A percentile compares a stretch with the other conserved stretches of the same genome.
These are phyloP conservation scores for Apiospora marii DNA, from an alignment of 2,329 filamentous ascomycete species.

Conservation along the genomic window DNA sequence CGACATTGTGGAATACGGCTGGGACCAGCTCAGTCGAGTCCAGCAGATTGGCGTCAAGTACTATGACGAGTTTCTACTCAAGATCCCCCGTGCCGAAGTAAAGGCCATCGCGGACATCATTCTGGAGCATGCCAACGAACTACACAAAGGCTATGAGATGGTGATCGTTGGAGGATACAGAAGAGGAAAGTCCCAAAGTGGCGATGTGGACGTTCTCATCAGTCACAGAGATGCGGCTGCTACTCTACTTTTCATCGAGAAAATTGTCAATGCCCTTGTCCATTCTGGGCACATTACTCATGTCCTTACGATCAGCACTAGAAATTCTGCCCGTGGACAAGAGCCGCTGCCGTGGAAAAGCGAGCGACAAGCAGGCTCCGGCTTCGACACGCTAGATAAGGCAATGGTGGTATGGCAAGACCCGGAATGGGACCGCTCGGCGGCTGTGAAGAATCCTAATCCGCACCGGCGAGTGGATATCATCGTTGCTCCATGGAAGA, in stretches of 20 bases:
- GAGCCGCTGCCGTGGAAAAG: conserved; percentile 62
- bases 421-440: conserved; percentile 55
- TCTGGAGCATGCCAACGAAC: conserved; percentile 69
- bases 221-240: conserved; percentile 76
- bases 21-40: conserved; percentile 75
- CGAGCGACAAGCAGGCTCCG: conserved; percentile 55
- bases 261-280: conserved; percentile 77
- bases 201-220: conserved; percentile 88
- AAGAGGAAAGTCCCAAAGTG: conserved; percentile 74
- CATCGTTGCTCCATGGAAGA: conserved; percentile 88
- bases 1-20: conserved; percentile 84
- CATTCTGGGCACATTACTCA: conserved; percentile 78
- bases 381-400: conserved; percentile 91
- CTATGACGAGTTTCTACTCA: conserved; percentile 82
- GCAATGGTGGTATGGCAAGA: conserved; percentile 93
- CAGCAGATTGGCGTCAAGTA: conserved; percentile 96
- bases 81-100: conserved; percentile 77
- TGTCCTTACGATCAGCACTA: conserved; percentile 74
- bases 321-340: conserved; percentile 78
- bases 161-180: conserved; percentile 82
- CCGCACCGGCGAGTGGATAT: conserved; percentile 90
- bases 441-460: conserved; percentile 68
- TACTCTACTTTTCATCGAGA: conserved; percentile 74
- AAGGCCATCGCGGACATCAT: conserved; percentile 72
- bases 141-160: conserved; percentile 64